A percentile compares a stretch with the other conserved stretches of the same genome.
Evolutionary conservation across 1,284 basidiomycete genomes (phyloP).

Genomic region (Phaffia rhodozyma): DNA sequence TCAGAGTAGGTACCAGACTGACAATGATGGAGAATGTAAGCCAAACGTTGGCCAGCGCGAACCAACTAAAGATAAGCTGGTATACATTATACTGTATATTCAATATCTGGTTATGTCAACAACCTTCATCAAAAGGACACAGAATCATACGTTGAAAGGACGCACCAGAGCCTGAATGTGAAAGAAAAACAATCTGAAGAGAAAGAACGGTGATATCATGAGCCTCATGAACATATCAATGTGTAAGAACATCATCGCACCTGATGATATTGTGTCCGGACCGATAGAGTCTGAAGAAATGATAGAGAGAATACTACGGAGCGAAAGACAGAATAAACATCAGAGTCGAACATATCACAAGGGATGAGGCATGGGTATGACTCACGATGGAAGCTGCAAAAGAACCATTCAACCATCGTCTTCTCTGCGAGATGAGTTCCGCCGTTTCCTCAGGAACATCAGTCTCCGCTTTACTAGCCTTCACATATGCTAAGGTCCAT

Average conservation of each 20-base stretch:
- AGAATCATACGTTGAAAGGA: slow-evolving; percentile 19
- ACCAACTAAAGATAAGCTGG: slow-evolving; percentile 77
- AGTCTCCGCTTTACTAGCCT: slow-evolving; percentile 88
- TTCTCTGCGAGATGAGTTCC: slow-evolving; percentile 84
- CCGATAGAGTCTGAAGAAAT: slow-evolving; percentile 83
- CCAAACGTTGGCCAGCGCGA: slow-evolving; percentile 86
- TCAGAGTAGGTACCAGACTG: slow-evolving; percentile 55
- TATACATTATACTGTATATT: slow-evolving; percentile 55
- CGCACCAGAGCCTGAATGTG: slow-evolving; percentile 78
- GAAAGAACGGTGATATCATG: too few species aligned
- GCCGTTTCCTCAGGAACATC: slow-evolving; percentile 83
- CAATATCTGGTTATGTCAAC: slow-evolving; percentile 9
- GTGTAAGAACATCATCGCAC: slow-evolving; percentile 19
- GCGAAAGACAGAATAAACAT: neutral
- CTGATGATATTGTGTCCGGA: slow-evolving; percentile 67
- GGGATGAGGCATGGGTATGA: slow-evolving; percentile 20
- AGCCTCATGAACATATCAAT: neutral
- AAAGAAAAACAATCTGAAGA: slow-evolving; percentile 75
- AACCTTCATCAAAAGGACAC: neutral
- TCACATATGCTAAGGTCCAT: slow-evolving; percentile 90
- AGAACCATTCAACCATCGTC: slow-evolving; percentile 92
- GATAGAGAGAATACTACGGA: slow-evolving; percentile 70
- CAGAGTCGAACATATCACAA: too few species aligned
- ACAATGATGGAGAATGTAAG: slow-evolving; percentile 94
- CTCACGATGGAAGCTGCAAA: slow-evolving; percentile 86